These are phyloP conservation scores for Candida incommunis DNA, from an alignment of 805 yeast species.

Conservation along the genomic window DNA sequence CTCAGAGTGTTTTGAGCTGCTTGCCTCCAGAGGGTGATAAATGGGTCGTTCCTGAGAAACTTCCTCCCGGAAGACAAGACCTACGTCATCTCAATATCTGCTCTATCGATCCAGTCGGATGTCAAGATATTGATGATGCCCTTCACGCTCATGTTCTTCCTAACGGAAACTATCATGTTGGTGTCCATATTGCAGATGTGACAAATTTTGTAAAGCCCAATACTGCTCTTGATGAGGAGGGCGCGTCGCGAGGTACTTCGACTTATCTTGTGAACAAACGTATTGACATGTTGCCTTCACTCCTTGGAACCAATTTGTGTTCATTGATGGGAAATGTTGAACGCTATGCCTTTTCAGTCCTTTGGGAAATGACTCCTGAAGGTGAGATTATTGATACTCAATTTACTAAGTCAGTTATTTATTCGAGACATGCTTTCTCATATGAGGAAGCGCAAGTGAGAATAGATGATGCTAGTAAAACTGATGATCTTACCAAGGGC, in stretches of 20 bases:
- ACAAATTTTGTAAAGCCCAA: constrained; percentile 92
- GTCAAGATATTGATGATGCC: constrained; percentile 99
- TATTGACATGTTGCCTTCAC: constrained; percentile 95
- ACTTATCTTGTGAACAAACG: constrained; percentile 95
- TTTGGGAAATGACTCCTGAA: constrained; percentile 85
- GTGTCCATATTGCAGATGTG: constrained; percentile 98
- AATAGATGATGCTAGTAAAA: constrained; percentile 63
- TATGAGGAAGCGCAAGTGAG: constrained; percentile 87
- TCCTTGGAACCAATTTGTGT: constrained; percentile 90
- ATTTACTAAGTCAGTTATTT: constrained; percentile 77
- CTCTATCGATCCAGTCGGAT: constrained; percentile 93
- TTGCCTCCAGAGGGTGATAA: constrained; percentile 85
- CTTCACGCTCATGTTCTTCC: constrained; percentile 74
- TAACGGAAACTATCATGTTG: constrained; percentile 92
- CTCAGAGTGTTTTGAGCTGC: constrained; percentile 83
- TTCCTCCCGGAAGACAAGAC: constrained; percentile 55
- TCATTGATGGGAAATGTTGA: constrained; percentile 92
- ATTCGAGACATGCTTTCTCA: constrained; percentile 86
- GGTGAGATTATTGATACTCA: constrained; percentile 72
- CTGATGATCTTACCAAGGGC: constrained; percentile 77
- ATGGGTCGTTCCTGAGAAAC: constrained; percentile 69
- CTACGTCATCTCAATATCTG: constrained; percentile 82
- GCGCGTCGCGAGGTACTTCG: constrained; percentile 94
- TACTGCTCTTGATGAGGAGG: constrained; percentile 87
- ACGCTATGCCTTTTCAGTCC: constrained; percentile 85